Percentiles rank a stretch among this genome's conserved stretches.
phyloP scores from a whole-genome alignment of 2,329 filamentous ascomycete species.

The Parastagonospora nodorum region DNA sequence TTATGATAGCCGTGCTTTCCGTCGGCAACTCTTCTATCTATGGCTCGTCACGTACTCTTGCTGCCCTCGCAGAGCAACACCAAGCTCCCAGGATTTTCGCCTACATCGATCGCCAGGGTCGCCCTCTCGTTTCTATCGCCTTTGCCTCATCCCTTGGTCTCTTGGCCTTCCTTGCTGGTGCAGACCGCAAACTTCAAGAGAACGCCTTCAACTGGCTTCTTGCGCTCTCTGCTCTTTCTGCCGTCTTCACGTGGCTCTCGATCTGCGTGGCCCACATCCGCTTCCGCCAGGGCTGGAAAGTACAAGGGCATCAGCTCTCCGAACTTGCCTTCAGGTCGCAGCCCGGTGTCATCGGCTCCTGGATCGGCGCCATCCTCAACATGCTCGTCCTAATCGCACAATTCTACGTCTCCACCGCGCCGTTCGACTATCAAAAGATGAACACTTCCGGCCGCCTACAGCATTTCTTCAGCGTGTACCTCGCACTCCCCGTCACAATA shows the following conservation, averaged over 20 bases:
- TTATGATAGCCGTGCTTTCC: slow-evolving; percentile 85
- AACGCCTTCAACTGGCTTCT: slow-evolving; percentile 69
- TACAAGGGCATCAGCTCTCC: slow-evolving; percentile 66
- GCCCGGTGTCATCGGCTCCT: slow-evolving; percentile 79
- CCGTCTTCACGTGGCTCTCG: slow-evolving; percentile 76
- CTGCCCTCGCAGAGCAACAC: slow-evolving; percentile 81
- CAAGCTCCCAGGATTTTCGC: slow-evolving; percentile 62
- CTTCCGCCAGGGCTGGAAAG: slow-evolving; percentile 66
- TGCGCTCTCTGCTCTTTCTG: slow-evolving; percentile 72
- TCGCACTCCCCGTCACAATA: slow-evolving; percentile 71
- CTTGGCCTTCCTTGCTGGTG: slow-evolving; percentile 62
- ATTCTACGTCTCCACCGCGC: slow-evolving; percentile 85
- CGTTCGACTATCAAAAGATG: slow-evolving; percentile 63
- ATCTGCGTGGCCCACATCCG: slow-evolving; percentile 66
- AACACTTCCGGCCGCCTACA: slow-evolving; percentile 56
- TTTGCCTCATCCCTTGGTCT: slow-evolving; percentile 63
- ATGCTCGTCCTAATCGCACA: slow-evolving; percentile 76
- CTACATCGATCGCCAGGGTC: slow-evolving; percentile 66
- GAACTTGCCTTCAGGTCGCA: slow-evolving; percentile 84
- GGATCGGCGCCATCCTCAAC: slow-evolving; percentile 78
- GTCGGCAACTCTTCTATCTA: slow-evolving; percentile 93
- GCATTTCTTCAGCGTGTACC: slow-evolving; percentile 75
- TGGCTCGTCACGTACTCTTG: slow-evolving; percentile 86
- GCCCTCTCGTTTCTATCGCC: slow-evolving; percentile 61
- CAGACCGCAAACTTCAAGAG: slow-evolving; percentile 42